A percentile compares a stretch with the other conserved stretches of the same genome.
Conservation (phyloP, 345 rosid genomes). For the Salix caprea region DNA sequence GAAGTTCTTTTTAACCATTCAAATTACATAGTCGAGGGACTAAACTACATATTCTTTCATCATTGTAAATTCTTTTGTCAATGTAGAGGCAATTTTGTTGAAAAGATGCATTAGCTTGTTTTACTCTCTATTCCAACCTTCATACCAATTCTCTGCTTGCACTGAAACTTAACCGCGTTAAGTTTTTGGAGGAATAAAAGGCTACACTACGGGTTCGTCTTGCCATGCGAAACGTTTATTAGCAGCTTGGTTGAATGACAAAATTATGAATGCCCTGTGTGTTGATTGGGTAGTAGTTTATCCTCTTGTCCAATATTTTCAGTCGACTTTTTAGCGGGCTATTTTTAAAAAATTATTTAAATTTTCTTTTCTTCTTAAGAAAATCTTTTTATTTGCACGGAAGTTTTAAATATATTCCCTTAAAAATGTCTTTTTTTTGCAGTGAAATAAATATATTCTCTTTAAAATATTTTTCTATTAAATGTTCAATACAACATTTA, state of each 20-base stretch:
- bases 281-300: not conserved
- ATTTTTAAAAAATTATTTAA: no score
- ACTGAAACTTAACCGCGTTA: not conserved
- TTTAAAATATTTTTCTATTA: no score
- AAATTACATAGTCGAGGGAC: conserved; percentile 7
- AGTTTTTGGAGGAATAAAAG: not conserved
- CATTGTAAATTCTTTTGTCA: conserved; percentile 27
- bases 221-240: not conserved
- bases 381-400: no score
- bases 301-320: not conserved
- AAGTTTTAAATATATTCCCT: no score
- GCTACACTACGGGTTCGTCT: no score
- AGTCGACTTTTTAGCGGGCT: no score
- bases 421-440: no score
- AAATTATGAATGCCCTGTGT: not conserved
- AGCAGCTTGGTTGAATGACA: not conserved
- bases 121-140: not conserved
- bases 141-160: not conserved
- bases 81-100: conserved; percentile 23
- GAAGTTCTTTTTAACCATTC: conserved; percentile 19
- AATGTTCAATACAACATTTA: no score
- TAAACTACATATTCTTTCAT: conserved; percentile 14
- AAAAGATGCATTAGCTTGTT: not conserved
- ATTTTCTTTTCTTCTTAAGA: no score
- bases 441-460: no score